Evolutionary conservation across 441 rosid genomes (phyloP).

Genomic region (Erysimum cheiri): DNA sequence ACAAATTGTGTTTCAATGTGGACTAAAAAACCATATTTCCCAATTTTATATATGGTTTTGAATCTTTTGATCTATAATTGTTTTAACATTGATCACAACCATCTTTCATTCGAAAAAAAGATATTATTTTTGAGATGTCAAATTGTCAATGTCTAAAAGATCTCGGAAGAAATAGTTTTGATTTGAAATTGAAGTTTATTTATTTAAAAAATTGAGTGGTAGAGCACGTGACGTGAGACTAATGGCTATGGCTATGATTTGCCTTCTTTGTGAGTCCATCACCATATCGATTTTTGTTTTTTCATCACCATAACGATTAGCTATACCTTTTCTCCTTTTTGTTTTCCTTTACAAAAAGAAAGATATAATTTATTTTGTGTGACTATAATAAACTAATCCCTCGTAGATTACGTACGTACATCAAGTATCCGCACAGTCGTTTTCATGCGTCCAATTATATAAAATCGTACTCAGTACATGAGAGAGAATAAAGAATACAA

Average conservation of each 20-base stretch:
- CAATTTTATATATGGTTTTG: too few relatives aligned
- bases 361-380: neutral
- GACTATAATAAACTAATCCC: neutral
- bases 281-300: neutral
- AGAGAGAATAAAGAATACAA: neutral
- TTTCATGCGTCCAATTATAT: neutral
- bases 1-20: too few relatives aligned
- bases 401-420: neutral
- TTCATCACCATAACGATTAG: constrained; percentile 7
- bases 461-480: neutral
- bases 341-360: neutral
- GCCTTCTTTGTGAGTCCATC: neutral
- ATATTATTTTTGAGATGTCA: too few relatives aligned
- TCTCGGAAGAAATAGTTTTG: neutral
- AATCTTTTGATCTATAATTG: too few relatives aligned
- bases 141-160: too few relatives aligned
- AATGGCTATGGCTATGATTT: neutral
- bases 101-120: too few relatives aligned
- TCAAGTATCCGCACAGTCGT: neutral
- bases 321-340: constrained; percentile 5
- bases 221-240: neutral
- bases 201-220: neutral
- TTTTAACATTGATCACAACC: too few relatives aligned
- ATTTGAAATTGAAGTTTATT: neutral
- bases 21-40: too few relatives aligned